These are phyloP conservation scores for Pseudogymnoascus sp. DNA, from an alignment of 2,329 filamentous ascomycete genomes.

Conservation along the genomic window DNA sequence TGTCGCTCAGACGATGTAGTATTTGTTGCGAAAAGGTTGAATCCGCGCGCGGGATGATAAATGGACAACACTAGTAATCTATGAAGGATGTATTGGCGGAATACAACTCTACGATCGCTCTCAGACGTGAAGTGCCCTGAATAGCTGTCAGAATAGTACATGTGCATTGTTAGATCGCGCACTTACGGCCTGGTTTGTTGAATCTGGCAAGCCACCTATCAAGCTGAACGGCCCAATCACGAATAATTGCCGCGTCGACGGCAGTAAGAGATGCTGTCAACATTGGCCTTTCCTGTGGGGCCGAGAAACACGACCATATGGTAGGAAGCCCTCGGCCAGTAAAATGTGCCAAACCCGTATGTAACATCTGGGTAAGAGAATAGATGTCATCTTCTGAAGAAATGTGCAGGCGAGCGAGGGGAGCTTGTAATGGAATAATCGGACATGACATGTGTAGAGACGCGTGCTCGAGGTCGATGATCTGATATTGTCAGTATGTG, in stretches of 20 bases:
- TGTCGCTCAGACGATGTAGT: constrained; percentile 34
- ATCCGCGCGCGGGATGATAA: constrained; percentile 35
- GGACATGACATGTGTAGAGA: constrained; percentile 36
- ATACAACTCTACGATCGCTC: constrained; percentile 31
- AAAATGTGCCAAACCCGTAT: constrained; percentile 36
- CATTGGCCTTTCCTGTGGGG: constrained; percentile 16
- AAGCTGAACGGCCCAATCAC: constrained; percentile 36
- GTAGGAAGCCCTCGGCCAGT: constrained; percentile 36
- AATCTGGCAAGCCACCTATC: constrained; percentile 38
- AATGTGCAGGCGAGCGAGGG: constrained; percentile 31
- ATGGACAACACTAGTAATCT: constrained; percentile 37
- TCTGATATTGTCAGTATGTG: constrained; percentile 23
- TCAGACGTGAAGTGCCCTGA: constrained; percentile 27
- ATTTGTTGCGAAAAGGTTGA: constrained; percentile 33
- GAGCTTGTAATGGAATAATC: constrained; percentile 35
- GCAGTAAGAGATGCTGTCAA: constrained; percentile 30
- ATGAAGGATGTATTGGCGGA: constrained; percentile 37
- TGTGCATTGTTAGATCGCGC: neutral
- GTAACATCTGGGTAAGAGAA: constrained; percentile 38
- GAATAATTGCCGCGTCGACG: constrained; percentile 35
- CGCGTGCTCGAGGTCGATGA: constrained; percentile 38
- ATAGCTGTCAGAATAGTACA: neutral
- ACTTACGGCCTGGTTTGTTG: constrained; percentile 19
- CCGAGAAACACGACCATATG: constrained; percentile 36
- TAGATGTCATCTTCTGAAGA: constrained; percentile 36